Evolutionary conservation across 2,329 filamentous ascomycete genomes (phyloP), one percentile per base, ranked within the genome.

Genomic region (Thielaviopsis ethacetica): DNA sequence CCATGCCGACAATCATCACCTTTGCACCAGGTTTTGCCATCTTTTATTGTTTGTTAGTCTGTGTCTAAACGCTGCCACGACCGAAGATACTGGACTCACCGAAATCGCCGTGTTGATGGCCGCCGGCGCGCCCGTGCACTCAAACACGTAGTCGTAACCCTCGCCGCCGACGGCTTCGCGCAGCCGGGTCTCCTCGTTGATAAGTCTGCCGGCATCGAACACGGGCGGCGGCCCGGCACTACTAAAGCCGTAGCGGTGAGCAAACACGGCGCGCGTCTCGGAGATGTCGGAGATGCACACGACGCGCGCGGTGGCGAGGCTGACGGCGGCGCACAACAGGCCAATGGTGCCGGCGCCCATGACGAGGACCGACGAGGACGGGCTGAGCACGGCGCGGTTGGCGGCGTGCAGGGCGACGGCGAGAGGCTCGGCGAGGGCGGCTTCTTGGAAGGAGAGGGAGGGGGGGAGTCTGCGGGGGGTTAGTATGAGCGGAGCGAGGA

Each of bases 71-170:
- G 38, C 3, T 17, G 3, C 3, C 12, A 5, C 12, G 38, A 3
- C 26, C 9, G 15, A 12, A 41, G 3, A 13, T n/a, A 41, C 3
- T 12, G 59, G 10, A 70, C 73, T 68, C 63, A 79, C 77, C 65
- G 86, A 91, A 59, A 91, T 88, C 4, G 83, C 79, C 5, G 82
- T 81, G 68, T 91, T 86, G 65, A 89, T 75, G 65, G 86, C 91
- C 0, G 81, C 80, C 67, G 88, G 85, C 22, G 89, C 86, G 9
- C 87, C 87, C 0, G 87, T 91, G 67, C 86, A 90, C 71, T 91
- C 86, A 66, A 86, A 89, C 2, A 85, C 84, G 71, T 72, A 56
- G 77, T 69, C 60, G 70, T 65, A 41, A 3, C 38, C 38, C 38
- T 41, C 38, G 57, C 68, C 70, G 1, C 81, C 76, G 1, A 79